Evolutionary conservation across 805 yeast genomes (phyloP), one percentile per base, ranked within the genome.

Genomic region (Candida silvicultrix): DNA sequence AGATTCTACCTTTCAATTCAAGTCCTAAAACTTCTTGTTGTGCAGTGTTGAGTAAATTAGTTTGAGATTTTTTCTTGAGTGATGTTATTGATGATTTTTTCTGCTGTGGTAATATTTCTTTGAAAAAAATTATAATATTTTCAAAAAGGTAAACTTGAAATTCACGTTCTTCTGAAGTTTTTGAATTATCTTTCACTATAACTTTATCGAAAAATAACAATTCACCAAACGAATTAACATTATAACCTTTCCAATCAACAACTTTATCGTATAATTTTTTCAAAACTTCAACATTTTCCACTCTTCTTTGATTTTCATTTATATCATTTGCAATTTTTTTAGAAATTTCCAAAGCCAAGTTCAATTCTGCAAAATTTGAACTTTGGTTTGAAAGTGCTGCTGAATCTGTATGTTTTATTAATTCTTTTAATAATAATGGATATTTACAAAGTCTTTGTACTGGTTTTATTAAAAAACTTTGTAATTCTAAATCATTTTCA

Each of bases 371-470:
- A 56, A 78, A 80, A 49, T 69, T 70, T 9, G 78, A 75, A 28
- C 31, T 28, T 28, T 28, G 31, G 12, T 28, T 28, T 28, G 31
- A 7, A 10, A 11, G 12, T 70, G 75, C 60, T 14, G 63, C 60
- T 34, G 31, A 28, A 28, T 80, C 83, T 11, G 89, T 77, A 42
- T 72, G 62, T 60, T 88, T 89, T 43, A 87, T 63, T 44, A 94
- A 71, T 59, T 88, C 94, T 56, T 77, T 80, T 44, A 94, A 67
- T 42, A 94, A 71, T 43, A 94, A 68, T 2, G 98, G 99, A 64
- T 94, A 94, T 63, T 90, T 88, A 73, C 97, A 88, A n/a, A 94
- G 74, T 52, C 99, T 77, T 69, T 94, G 99, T 35, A 94, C 88
- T 0, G 99, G 99, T 63, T 92, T 94, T 55, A 94, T 79, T 38